Evolutionary conservation across 2,329 filamentous ascomycete species (phyloP), one percentile per base, ranked within the genome.

Genomic region (Cladosporium sp.): DNA sequence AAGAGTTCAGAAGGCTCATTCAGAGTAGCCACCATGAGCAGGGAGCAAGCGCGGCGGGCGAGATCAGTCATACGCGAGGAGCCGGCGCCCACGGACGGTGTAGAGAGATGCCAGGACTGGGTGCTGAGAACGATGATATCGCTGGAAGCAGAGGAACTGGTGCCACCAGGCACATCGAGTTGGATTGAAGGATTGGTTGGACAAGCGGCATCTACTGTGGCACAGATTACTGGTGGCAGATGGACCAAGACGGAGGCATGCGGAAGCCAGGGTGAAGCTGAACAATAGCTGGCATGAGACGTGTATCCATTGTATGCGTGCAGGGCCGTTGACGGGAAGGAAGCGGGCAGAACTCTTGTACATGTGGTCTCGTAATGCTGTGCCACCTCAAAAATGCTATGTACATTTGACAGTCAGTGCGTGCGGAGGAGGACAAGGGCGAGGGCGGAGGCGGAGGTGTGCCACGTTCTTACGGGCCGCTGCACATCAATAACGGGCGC

Each of bases 21-120:
- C 25, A 12, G n/a, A 15, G 37, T 60, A 7, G 44, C 22, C 28
- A 13, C 28, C 13, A 19, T 58, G 34, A 50, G 19, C 20, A 34
- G 32, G 12, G 50, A 55, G 37, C 44, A 51, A 22, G 34, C 35
- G 32, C 36, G 32, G 17, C 25, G 40, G 32, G 56, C 56, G n/a
- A 24, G 24, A 24, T 35, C 37, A 32, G 35, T 58, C 36, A 58
- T 55, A 15, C 20, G 39, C 34, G 56, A 58, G 25, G 55, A 58
- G 51, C 58, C 56, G 10, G 49, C 58, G 10, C 58, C 58, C 17
- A 49, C 25, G 15, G 58, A 58, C 19, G 50, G 58, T 7, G 45
- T 49, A 4, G 56, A 60, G 45, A 58, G 56, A 39, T 60, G 56
- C 22, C 58, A 60, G 28, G 56, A 60, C 50, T 60, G 58, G 56